Conservation (phyloP, 805 yeast genomes). For the Spathaspora sp. region DNA sequence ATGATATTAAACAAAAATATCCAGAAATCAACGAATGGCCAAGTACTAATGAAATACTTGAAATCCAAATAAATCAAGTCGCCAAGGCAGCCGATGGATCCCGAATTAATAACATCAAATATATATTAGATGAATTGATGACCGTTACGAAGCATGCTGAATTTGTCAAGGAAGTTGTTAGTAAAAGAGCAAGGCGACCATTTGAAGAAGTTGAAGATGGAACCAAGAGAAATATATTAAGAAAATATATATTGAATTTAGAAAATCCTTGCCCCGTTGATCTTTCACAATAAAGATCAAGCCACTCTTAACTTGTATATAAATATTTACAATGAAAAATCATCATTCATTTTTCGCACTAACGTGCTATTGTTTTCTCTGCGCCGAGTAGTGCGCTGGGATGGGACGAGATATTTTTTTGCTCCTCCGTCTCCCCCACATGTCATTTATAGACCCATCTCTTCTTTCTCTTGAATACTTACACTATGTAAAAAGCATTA, state of each 20-base stretch:
- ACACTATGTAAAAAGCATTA: not conserved
- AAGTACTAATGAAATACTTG: slow-evolving; percentile 34
- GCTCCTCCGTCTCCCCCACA: not conserved
- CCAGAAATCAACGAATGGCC: slow-evolving; percentile 41
- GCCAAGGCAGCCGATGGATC: slow-evolving; percentile 21
- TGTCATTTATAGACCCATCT: not conserved
- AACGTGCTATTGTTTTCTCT: too few species aligned
- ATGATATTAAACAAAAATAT: slow-evolving; percentile 34
- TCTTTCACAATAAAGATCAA: not conserved
- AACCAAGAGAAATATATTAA: slow-evolving; percentile 67
- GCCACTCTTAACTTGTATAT: not conserved
- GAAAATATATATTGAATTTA: slow-evolving; percentile 53
- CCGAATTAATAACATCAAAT: slow-evolving; percentile 23
- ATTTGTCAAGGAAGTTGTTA: slow-evolving; percentile 19
- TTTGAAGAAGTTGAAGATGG: slow-evolving; percentile 20
- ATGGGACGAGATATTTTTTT: too few species aligned
- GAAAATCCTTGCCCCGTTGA: slow-evolving; percentile 23
- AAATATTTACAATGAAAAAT: not conserved
- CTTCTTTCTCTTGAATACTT: not conserved
- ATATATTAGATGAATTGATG: slow-evolving; percentile 31
- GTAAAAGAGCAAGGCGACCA: slow-evolving; percentile 15
- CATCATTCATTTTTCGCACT: not conserved
- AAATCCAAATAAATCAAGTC: slow-evolving; percentile 21
- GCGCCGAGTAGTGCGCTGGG: too few species aligned
- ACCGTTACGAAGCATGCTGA: slow-evolving; percentile 17